These are phyloP conservation scores for Naganishia vaughanmartiniae DNA, from an alignment of 768 basidiomycete genomes.

Conservation along the genomic window DNA sequence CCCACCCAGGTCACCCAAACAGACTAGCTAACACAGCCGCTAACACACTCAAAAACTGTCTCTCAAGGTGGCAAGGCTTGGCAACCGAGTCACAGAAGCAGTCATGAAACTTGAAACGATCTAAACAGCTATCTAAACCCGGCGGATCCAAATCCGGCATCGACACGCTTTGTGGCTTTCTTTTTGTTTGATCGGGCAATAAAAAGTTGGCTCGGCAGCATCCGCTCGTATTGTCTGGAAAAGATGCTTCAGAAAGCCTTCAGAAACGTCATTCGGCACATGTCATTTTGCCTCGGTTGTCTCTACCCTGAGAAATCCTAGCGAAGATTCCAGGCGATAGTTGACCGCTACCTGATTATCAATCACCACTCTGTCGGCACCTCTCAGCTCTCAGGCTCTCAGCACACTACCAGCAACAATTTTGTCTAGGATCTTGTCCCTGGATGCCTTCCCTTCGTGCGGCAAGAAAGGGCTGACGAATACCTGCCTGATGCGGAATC, in stretches of 20 bases:
- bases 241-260: neutral
- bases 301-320: neutral
- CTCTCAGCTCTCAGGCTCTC: no score
- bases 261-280: constrained; percentile 4
- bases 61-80: no score
- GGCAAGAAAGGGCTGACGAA: neutral
- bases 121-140: neutral
- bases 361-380: neutral
- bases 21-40: no score
- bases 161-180: neutral
- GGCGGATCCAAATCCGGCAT: neutral
- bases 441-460: neutral
- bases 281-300: neutral
- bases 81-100: no score
- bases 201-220: constrained; percentile 1
- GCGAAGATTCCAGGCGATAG: neutral
- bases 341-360: neutral
- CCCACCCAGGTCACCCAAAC: no score
- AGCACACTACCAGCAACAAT: no score
- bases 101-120: neutral
- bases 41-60: no score
- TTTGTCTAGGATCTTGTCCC: no score
- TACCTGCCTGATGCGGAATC: neutral
- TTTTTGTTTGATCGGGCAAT: neutral
- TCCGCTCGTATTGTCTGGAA: neutral